These are phyloP conservation scores for Primulina huaijiensis DNA, from an alignment of 257 asterid genomes.

Conservation along the genomic window DNA sequence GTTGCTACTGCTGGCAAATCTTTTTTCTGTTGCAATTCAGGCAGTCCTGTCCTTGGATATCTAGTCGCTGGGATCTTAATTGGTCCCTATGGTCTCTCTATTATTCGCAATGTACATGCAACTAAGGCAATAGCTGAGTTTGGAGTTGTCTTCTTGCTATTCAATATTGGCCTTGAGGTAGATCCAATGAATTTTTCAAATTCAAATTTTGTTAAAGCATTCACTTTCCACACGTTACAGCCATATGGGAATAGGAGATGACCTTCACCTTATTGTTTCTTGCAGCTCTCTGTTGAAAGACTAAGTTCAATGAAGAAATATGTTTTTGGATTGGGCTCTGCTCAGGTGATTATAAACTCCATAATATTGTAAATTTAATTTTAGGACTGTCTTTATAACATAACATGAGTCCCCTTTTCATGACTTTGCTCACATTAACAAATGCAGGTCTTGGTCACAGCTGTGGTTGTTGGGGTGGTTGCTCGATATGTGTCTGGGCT, in stretches of 20 bases:
- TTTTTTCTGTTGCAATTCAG: slow-evolving; percentile 45
- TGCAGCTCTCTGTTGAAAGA: slow-evolving; percentile 97
- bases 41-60: slow-evolving; percentile 98
- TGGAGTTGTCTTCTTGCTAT: slow-evolving; percentile 97
- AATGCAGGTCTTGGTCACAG: slow-evolving; percentile 86
- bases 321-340: slow-evolving; percentile 94
- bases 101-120: slow-evolving; percentile 94
- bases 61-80: slow-evolving; percentile 98
- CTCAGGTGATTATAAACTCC: slow-evolving; percentile 70
- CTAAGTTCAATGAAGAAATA: slow-evolving; percentile 99
- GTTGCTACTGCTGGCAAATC: slow-evolving; percentile 20
- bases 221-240: slow-evolving; percentile 16
- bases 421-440: slow-evolving; percentile 21
- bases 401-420: slow-evolving; percentile 12
- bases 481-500: slow-evolving; percentile 75
- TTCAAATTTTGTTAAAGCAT: slow-evolving; percentile 2
- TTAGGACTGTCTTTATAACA: slow-evolving; percentile 6
- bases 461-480: slow-evolving; percentile 67
- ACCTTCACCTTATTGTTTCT: slow-evolving; percentile 27
- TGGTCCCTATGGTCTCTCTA: slow-evolving; percentile 98
- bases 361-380: slow-evolving; percentile 15
- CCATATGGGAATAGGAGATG: slow-evolving; percentile 7
- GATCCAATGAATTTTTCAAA: slow-evolving; percentile 13
- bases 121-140: slow-evolving; percentile 99
- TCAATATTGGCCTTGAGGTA: slow-evolving; percentile 99